Evolutionary conservation across 768 basidiomycete species (phyloP), one percentile per base, ranked within the genome.

Genomic region (Lactarius sanguifluus): DNA sequence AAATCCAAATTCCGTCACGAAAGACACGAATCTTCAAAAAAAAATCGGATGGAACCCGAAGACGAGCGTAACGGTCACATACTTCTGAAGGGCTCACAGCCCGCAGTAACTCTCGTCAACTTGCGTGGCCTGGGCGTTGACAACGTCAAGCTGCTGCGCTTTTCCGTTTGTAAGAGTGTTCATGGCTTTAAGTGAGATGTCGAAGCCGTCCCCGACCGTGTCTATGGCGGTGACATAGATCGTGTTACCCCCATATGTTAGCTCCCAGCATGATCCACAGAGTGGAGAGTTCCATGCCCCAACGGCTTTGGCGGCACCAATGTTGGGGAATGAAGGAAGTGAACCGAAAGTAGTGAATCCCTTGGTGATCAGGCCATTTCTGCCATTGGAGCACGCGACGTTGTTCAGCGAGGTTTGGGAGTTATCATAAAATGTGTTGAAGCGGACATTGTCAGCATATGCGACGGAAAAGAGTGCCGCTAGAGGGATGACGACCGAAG

Each of bases 141-240:
- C 50, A 18, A 5, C 10, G 28, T 57, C 63, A 28, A 59, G n/a
- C 1, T 18, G 10, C 41, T 18, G 43, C 34, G 63, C 63, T 5
- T 68, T 6, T 32, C 63, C 58, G 25, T 57, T 55, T 13, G 86
- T 87, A 66, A 87, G 72, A 16, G 69, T 71, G 66, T 87, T 81
- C 84, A 87, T 83, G n/a, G 86, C 85, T 25, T 71, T 75, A 68
- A 80, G 70, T 0, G 84, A 80, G 34, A 87, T 73, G 64, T 83
- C 84, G 70, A 84, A 86, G 8, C 79, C 81, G 0, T 68, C 67
- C 2, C 5, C 32, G 12, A 71, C 68, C 20, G 57, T 57, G 47
- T 78, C 79, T 12, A 79, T 71, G 6, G 76, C 78, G 62, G 76
- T 64, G 5, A 73, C 57, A 16, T 23, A 1, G 47, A 79, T 47